Percentiles rank a stretch among this genome's conserved stretches.
These are phyloP conservation scores for Nectriaceae sp. DNA, from an alignment of 2,329 filamentous ascomycete species.

Conservation along the genomic window DNA sequence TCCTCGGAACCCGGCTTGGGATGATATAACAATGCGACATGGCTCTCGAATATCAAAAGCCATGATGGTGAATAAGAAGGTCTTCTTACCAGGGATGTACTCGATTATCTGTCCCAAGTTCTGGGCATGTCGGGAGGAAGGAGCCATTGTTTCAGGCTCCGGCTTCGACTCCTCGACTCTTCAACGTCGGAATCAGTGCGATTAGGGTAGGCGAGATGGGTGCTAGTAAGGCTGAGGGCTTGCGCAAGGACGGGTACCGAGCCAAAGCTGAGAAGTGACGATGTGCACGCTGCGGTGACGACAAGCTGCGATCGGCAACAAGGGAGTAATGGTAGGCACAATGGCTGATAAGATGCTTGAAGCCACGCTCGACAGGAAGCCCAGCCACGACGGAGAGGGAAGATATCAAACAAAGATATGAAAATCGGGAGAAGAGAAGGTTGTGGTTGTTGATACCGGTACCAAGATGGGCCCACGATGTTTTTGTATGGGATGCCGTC, in stretches of 20 bases:
- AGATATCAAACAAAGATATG: constrained; percentile 13
- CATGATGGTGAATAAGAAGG: constrained; percentile 10
- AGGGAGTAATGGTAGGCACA: constrained; percentile 24
- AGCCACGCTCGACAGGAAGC: constrained; percentile 12
- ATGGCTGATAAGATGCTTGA: constrained; percentile 11
- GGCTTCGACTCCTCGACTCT: constrained; percentile 16
- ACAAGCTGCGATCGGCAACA: background rate
- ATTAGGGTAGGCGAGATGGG: constrained; percentile 5
- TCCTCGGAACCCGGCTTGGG: constrained; percentile 5
- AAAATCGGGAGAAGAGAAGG: constrained; percentile 21
- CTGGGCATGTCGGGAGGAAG: constrained; percentile 49
- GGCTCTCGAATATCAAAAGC: constrained; percentile 11
- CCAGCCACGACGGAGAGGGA: constrained; percentile 16
- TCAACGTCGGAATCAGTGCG: constrained; percentile 8
- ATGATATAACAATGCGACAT: constrained; percentile 37
- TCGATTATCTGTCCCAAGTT: constrained; percentile 90
- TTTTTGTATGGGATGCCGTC: constrained; percentile 33
- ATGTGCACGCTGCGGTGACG: constrained; percentile 13
- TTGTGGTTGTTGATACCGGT: constrained; percentile 22
- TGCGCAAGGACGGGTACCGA: background rate
- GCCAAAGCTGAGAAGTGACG: constrained; percentile 10
- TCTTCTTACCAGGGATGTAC: constrained; percentile 81
- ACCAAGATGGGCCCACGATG: constrained; percentile 30
- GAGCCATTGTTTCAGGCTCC: constrained; percentile 47
- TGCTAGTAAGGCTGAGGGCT: background rate